Base-by-base conservation (phyloP, 257 asterid species). In the Solanum medicagineum region DNA sequence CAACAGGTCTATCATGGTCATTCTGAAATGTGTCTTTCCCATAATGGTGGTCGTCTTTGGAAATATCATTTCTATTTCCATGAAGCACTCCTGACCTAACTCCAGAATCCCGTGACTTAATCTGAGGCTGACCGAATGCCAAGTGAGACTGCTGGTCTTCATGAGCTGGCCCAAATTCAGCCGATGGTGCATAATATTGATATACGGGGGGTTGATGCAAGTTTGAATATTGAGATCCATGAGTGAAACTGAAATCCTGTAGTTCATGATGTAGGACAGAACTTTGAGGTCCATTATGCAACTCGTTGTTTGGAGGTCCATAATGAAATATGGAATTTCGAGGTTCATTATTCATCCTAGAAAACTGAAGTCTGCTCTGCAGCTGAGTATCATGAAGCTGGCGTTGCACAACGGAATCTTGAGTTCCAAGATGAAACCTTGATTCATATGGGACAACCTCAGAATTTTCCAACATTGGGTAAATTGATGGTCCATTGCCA, bases 171-270 rank as follows among this genome's bases (percentile, higher is more conserved):
- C 86, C 90, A 83, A 85, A 86, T 22, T 71, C 89, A 85, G 83
- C 62, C 53, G 91, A 87, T 81, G 86, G 86, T 83, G 88, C 73
- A 65, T 62, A 89, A 68, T 86, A 81, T 22, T 84, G 85, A 89
- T 90, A 90, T 70, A 86, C 44, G 56, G 90, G 68, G 62, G 83
- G 85, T 17, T 87, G 88, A 85, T 89, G 92, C 91, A 91, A 86
- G 19, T 32, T 86, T 20, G 90, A 80, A 87, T 69, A 85, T 81
- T 84, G 89, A 79, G 86, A 81, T 71, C 86, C 87, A 85, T 68
- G 83, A 79, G 22, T 32, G 68, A 85, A 85, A 62, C 77, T 51
- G 6, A 59, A 44, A 54, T 75, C 70, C 57, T 74, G 84, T 74
- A 56, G 68, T 9, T 69, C 87, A 85, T 79, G 57, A 40, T 32